These are phyloP conservation scores for Eucalyptus globulus DNA, from an alignment of 345 rosid species.

Conservation along the genomic window DNA sequence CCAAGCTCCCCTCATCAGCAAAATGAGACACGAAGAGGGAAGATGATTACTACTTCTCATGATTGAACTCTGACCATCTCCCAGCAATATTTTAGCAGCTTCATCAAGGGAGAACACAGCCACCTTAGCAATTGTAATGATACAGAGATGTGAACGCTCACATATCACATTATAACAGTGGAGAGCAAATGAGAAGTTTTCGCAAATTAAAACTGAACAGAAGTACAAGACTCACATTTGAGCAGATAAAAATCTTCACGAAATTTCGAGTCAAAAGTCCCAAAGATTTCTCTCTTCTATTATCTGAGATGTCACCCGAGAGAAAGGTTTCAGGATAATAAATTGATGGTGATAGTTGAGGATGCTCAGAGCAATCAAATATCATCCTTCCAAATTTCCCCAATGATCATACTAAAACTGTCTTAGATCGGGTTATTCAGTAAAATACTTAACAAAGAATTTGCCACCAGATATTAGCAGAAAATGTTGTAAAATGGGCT, in stretches of 20 bases:
- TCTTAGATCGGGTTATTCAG: background rate
- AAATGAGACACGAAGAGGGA: background rate
- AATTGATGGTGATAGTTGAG: background rate
- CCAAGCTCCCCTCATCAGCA: background rate
- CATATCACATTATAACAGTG: background rate
- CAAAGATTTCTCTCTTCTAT: slow-evolving; percentile 75
- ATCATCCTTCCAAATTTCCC: background rate
- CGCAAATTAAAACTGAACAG: background rate
- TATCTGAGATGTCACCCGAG: slow-evolving; percentile 22
- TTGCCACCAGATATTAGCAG: background rate
- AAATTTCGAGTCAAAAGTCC: slow-evolving; percentile 86
- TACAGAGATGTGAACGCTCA: background rate
- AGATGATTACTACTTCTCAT: slow-evolving; percentile 51
- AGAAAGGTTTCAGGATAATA: background rate
- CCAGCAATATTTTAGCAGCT: slow-evolving; percentile 69
- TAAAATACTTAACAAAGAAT: background rate
- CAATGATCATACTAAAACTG: background rate
- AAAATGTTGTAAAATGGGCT: background rate
- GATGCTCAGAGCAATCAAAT: background rate
- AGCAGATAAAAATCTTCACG: slow-evolving; percentile 75
- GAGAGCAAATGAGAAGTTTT: background rate
- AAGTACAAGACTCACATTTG: slow-evolving; percentile 35
- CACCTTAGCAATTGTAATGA: slow-evolving; percentile 21
- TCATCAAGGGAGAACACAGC: slow-evolving; percentile 71
- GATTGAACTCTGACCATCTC: slow-evolving; percentile 59